Percentiles rank a stretch among this genome's conserved stretches.
Evolutionary conservation across 306 rosid genomes (phyloP).

Genomic region (Prunus davidiana): DNA sequence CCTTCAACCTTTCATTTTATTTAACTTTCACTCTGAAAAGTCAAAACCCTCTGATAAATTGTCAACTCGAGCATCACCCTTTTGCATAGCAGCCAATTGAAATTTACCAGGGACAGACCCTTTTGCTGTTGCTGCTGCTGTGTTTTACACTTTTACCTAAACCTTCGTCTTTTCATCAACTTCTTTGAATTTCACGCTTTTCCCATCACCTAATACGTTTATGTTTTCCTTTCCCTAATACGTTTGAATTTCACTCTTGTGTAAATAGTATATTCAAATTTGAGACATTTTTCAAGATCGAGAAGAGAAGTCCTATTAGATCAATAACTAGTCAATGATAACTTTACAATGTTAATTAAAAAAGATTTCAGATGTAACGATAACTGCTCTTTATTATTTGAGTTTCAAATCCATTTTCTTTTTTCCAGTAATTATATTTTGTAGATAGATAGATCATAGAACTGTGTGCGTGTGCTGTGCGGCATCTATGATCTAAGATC

Average conservation of each 20-base stretch:
- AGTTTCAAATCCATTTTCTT: too few relatives aligned
- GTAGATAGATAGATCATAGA: background rate
- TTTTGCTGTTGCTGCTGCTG: background rate
- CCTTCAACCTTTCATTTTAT: background rate
- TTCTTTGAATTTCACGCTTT: background rate
- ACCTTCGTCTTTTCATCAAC: background rate
- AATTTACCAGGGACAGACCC: background rate
- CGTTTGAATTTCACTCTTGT: too few relatives aligned
- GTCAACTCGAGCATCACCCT: background rate
- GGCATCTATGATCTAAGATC: background rate
- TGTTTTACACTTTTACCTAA: background rate
- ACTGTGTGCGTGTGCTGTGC: background rate
- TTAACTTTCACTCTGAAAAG: background rate
- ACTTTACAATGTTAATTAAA: too few relatives aligned
- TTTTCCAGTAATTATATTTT: background rate
- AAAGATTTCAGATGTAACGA: too few relatives aligned
- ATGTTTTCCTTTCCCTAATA: too few relatives aligned
- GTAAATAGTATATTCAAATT: too few relatives aligned
- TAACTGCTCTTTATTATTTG: too few relatives aligned
- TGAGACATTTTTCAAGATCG: fast-evolving
- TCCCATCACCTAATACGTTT: background rate
- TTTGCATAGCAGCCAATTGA: background rate
- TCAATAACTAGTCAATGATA: too few relatives aligned
- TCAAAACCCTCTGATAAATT: background rate
- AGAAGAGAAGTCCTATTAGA: too few relatives aligned